phyloP scores from a whole-genome alignment of 2,329 filamentous ascomycete species.

The Fusarium heterosporum region DNA sequence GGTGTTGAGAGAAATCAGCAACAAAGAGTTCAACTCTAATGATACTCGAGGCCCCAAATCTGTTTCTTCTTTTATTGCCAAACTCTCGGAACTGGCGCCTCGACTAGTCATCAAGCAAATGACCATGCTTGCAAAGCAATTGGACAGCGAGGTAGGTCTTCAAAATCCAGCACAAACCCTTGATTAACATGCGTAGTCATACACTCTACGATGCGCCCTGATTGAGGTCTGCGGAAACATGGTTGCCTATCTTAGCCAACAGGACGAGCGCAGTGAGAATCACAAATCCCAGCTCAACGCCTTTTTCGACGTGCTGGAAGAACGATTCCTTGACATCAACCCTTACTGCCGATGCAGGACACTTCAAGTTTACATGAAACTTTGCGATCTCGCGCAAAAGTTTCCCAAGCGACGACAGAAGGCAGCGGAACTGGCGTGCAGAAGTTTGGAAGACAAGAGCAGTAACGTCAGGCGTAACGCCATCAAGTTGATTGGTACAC shows the following conservation, averaged over 20 bases:
- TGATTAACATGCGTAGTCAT: conserved; percentile 69
- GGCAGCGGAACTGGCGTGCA: conserved; percentile 86
- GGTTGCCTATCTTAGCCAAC: conserved; percentile 88
- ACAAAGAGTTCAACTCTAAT: conserved; percentile 98
- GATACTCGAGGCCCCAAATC: conserved; percentile 96
- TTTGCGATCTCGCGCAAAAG: conserved; percentile 96
- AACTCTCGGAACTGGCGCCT: conserved; percentile 91
- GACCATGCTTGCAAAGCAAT: conserved; percentile 90
- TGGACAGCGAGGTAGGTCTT: conserved; percentile 85
- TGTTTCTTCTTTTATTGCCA: conserved; percentile 91
- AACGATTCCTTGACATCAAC: conserved; percentile 95
- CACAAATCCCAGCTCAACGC: conserved; percentile 95
- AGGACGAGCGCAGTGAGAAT: conserved; percentile 91
- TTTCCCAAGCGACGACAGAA: conserved; percentile 92
- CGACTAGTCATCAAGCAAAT: conserved; percentile 97
- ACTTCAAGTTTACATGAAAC: conserved; percentile 91
- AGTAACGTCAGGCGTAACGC: conserved; percentile 96
- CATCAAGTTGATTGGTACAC: conserved; percentile 87
- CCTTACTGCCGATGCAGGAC: conserved; percentile 93
- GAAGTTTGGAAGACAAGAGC: conserved; percentile 96
- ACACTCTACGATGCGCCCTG: conserved; percentile 90
- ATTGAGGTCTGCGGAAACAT: conserved; percentile 98
- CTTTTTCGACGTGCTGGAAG: conserved; percentile 96
- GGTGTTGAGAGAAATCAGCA: conserved; percentile 91
- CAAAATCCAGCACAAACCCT: fast-evolving